phyloP scores from a whole-genome alignment of 2,329 filamentous ascomycete genomes.

The Diaporthe ilicicola region DNA sequence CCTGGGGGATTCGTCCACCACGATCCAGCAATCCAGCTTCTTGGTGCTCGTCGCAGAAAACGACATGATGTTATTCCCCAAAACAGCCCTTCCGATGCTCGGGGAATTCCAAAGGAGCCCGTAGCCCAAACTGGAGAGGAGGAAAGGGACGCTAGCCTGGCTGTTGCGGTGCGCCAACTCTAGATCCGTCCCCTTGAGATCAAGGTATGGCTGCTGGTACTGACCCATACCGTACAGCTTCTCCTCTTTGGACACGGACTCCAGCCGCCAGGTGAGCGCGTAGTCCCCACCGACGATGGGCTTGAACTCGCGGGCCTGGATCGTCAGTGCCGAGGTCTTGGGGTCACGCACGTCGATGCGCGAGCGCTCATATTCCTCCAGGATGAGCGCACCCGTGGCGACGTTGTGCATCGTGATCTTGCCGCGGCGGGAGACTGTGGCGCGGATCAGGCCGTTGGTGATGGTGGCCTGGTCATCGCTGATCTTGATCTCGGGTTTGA shows the following conservation, averaged over 20 bases:
- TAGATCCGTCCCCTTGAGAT: conserved; percentile 69
- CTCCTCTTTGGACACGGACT: conserved; percentile 62
- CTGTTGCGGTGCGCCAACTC: conserved; percentile 74
- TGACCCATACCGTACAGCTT: conserved; percentile 76
- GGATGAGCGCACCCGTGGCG: conserved; percentile 49
- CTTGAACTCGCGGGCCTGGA: conserved; percentile 67
- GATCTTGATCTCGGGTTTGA: conserved; percentile 34
- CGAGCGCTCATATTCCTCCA: conserved; percentile 63
- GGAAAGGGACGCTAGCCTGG: conserved; percentile 71
- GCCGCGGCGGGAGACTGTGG: conserved; percentile 54
- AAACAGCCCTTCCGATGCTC: conserved; percentile 65
- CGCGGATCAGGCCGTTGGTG: conserved; percentile 58
- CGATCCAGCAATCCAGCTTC: conserved; percentile 70
- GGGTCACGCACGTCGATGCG: conserved; percentile 61
- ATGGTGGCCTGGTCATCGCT: conserved; percentile 47
- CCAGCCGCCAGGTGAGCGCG: conserved; percentile 66
- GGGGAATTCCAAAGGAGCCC: conserved; percentile 75
- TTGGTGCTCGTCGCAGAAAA: conserved; percentile 69
- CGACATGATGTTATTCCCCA: conserved; percentile 68
- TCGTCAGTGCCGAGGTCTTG: conserved; percentile 64
- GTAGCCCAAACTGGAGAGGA: conserved; percentile 67
- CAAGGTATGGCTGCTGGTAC: conserved; percentile 70
- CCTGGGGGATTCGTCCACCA: conserved; percentile 62
- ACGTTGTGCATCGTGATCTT: conserved; percentile 58
- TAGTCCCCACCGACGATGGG: conserved; percentile 61